Evolutionary conservation across 2,329 filamentous ascomycete species (phyloP).

Genomic region (Monilinia vaccinii-corymbosi): DNA sequence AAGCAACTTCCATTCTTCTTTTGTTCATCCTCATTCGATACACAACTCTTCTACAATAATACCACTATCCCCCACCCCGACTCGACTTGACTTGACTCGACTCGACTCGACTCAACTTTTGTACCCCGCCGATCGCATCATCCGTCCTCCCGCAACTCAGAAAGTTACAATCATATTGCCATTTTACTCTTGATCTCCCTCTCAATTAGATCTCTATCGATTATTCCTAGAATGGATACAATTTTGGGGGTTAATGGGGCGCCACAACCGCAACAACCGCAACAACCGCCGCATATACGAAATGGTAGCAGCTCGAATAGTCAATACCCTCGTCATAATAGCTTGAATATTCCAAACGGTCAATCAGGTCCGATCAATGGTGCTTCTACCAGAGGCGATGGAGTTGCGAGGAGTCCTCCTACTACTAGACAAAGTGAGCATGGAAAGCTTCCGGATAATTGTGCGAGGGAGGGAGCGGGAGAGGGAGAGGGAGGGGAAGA

Average conservation of each 20-base stretch:
- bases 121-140: constrained; percentile 2
- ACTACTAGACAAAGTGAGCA: constrained; percentile 11
- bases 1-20: too few relatives aligned
- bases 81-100: too few relatives aligned
- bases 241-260: constrained; percentile 8
- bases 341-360: constrained; percentile 10
- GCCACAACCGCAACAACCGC: constrained; percentile 1
- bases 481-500: too few relatives aligned
- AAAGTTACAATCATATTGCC: neutral
- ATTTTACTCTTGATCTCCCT: neutral
- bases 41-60: too few relatives aligned
- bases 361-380: neutral
- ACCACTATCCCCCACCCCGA: too few relatives aligned
- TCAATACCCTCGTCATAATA: constrained; percentile 11
- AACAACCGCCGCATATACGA: constrained; percentile 7
- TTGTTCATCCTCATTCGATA: neutral
- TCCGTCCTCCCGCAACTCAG: neutral
- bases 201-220: neutral
- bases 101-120: too few relatives aligned
- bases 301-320: constrained; percentile 8
- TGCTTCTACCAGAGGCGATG: constrained; percentile 2
- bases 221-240: constrained; percentile 1
- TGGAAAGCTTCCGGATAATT: neutral
- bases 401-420: constrained; percentile 10
- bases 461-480: neutral